Conservation (phyloP, 192 early-diverging fungal species). For the Entomortierella beljakovae region DNA sequence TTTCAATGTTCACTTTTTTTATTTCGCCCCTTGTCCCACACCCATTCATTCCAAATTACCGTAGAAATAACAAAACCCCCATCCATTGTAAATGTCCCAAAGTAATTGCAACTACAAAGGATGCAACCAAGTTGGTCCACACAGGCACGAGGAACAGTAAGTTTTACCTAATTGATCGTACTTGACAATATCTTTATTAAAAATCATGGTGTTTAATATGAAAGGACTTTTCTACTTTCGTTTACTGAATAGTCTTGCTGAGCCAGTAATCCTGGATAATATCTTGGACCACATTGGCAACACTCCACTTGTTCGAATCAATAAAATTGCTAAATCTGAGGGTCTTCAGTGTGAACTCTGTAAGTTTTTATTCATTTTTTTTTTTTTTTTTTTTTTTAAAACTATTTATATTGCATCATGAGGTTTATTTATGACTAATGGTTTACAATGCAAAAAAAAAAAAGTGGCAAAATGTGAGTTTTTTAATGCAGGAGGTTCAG, state of each 20-base stretch:
- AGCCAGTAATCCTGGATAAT: slow-evolving; percentile 84
- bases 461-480: slow-evolving; percentile 96
- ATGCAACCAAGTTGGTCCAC: slow-evolving; percentile 44
- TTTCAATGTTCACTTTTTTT: neutral
- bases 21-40: neutral
- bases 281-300: slow-evolving; percentile 97
- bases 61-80: neutral
- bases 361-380: slow-evolving; percentile 52
- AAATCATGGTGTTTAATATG: no score
- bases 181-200: no score
- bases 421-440: neutral
- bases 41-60: neutral
- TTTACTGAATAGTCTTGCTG: slow-evolving; percentile 56
- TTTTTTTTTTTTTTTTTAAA: neutral
- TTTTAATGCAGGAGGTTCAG: slow-evolving; percentile 98
- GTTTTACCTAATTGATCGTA: neutral
- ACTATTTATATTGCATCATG: neutral
- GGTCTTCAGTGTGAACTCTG: slow-evolving; percentile 95
- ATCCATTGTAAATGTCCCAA: neutral
- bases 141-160: slow-evolving; percentile 56
- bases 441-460: neutral
- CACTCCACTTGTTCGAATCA: slow-evolving; percentile 94
- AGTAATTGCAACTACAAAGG: slow-evolving; percentile 20
- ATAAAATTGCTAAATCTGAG: slow-evolving; percentile 85
- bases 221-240: neutral